A percentile compares a stretch with the other conserved stretches of the same genome.
phyloP scores from a whole-genome alignment of 805 yeast species.

The Lipomyces oligophaga region DNA sequence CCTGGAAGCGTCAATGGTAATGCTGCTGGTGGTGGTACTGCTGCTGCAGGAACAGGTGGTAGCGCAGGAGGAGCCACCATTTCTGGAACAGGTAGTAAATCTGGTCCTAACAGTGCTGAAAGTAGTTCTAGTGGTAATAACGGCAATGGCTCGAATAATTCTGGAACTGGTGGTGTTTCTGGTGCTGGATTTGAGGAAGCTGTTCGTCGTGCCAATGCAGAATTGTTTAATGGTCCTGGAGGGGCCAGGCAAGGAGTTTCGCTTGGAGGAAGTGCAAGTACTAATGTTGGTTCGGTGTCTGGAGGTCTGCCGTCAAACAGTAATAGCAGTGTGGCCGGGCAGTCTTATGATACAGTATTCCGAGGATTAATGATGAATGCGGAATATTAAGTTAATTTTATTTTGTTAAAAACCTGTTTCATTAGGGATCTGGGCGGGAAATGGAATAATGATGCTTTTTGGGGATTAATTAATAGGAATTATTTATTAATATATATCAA shows the following conservation, averaged over 20 bases:
- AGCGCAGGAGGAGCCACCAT: constrained; percentile 4
- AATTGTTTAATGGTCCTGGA: constrained; percentile 26
- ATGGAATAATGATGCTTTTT: no score
- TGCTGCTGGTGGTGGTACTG: not conserved
- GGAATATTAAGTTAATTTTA: constrained; percentile 11
- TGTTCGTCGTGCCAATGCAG: constrained; percentile 22
- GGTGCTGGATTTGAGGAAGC: constrained; percentile 17
- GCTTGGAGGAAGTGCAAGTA: not conserved
- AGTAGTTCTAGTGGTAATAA: not conserved
- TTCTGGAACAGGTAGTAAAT: not conserved
- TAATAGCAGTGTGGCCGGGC: constrained; percentile 2
- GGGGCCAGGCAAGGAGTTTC: constrained; percentile 23
- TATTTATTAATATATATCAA: no score
- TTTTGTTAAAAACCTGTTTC: not conserved
- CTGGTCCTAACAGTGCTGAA: no score
- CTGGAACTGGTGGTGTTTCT: not conserved
- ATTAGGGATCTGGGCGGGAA: no score
- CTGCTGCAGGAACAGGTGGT: not conserved
- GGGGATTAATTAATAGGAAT: no score
- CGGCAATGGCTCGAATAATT: not conserved
- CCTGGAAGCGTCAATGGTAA: not conserved
- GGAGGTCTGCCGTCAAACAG: constrained; percentile 7
- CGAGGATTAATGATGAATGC: constrained; percentile 29
- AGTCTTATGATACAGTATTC: constrained; percentile 21
- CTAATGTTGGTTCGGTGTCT: not conserved